Conservation (phyloP, 1,284 basidiomycete species). For the Microbotryum intermedium region DNA sequence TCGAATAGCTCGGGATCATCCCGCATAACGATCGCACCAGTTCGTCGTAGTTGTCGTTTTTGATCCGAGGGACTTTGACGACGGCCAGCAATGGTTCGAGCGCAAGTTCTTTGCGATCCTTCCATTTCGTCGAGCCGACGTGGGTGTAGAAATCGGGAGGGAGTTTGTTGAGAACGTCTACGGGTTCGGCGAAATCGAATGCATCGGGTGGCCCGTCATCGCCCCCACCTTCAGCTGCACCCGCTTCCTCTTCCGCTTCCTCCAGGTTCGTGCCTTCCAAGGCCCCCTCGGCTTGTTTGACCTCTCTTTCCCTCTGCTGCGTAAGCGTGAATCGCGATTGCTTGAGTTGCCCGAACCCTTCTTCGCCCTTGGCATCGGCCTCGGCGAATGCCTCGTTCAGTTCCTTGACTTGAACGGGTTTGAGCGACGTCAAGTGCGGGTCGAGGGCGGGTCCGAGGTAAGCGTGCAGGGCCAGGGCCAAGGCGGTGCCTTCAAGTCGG, state of each 20-base stretch:
- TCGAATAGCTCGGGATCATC: constrained; percentile 66
- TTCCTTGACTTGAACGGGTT: constrained; percentile 97
- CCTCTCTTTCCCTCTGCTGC: constrained; percentile 55
- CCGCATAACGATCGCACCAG: constrained; percentile 66
- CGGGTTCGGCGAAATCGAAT: constrained; percentile 70
- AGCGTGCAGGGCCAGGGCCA: constrained; percentile 72
- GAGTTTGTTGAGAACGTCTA: constrained; percentile 66
- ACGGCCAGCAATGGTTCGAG: constrained; percentile 73
- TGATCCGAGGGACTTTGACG: constrained; percentile 66
- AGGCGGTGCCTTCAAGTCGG: constrained; percentile 75
- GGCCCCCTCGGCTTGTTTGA: constrained; percentile 32
- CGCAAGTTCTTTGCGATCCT: constrained; percentile 81
- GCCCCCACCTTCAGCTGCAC: constrained; percentile 33
- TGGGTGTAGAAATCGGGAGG: constrained; percentile 63
- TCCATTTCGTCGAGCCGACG: constrained; percentile 91
- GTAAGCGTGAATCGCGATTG: constrained; percentile 71
- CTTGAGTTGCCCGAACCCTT: constrained; percentile 69
- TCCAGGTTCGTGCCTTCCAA: constrained; percentile 15
- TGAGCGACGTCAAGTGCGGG: constrained; percentile 80
- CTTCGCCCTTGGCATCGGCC: constrained; percentile 65
- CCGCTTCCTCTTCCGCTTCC: constrained; percentile 37
- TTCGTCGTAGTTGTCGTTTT: constrained; percentile 63
- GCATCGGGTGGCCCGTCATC: constrained; percentile 55
- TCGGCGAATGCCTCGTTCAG: constrained; percentile 80
- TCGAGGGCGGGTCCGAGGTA: constrained; percentile 80